Percentiles rank a stretch among this genome's conserved stretches.
These are phyloP conservation scores for Aureobasidium sp. DNA, from an alignment of 2,329 filamentous ascomycete species.

Conservation along the genomic window DNA sequence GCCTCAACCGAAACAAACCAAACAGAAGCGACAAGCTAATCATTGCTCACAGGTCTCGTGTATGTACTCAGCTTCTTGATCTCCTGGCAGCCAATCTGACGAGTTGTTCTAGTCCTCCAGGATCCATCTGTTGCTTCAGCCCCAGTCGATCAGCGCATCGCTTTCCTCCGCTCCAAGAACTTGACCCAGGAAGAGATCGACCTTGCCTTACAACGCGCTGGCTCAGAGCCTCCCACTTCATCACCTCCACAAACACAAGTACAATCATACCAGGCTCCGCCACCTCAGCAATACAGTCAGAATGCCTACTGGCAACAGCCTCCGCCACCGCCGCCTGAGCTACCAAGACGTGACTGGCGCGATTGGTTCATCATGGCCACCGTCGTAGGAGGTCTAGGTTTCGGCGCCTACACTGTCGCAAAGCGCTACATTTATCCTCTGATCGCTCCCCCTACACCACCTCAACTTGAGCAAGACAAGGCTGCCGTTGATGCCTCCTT, in stretches of 20 bases:
- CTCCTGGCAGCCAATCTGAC: not conserved
- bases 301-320: conserved; percentile 44
- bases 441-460: conserved; percentile 85
- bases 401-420: conserved; percentile 78
- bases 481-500: conserved; percentile 87
- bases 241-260: conserved; percentile 36
- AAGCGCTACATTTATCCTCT: conserved; percentile 91
- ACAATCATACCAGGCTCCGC: conserved; percentile 18
- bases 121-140: conserved; percentile 86
- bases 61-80: conserved; percentile 20
- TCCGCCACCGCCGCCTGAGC: conserved; percentile 44
- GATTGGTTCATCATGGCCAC: conserved; percentile 99
- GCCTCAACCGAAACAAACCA: not conserved
- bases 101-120: conserved; percentile 60
- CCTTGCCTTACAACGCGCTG: conserved; percentile 66
- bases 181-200: conserved; percentile 94
- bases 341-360: conserved; percentile 83
- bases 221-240: conserved; percentile 43
- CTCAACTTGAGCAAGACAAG: conserved; percentile 91
- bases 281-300: conserved; percentile 36
- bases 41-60: conserved; percentile 39
- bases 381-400: conserved; percentile 79
- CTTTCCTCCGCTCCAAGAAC: conserved; percentile 94
- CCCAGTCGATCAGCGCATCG: conserved; percentile 84
- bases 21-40: conserved; percentile 17